Evolutionary conservation across 2,329 filamentous ascomycete species (phyloP), one percentile per base, ranked within the genome.

Genomic region (Claviceps sorghi): DNA sequence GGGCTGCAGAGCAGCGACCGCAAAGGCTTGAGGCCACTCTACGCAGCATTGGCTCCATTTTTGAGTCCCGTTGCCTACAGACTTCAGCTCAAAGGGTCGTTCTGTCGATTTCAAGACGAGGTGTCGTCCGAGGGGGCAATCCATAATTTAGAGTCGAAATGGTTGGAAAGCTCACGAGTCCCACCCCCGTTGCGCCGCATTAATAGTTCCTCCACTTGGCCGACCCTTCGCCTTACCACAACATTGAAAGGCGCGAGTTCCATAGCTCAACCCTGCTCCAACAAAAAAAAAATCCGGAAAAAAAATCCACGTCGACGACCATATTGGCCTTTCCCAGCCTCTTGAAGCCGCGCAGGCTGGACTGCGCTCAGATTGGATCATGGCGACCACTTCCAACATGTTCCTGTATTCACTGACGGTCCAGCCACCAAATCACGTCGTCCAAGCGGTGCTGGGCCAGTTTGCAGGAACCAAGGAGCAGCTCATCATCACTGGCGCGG

Each of bases 341-440:
- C 58, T 55, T 58, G 64, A 58, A 66, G 70, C 71, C 70, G 71
- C 70, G 72, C 73, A 72, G 73, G 72, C 70, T 71, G 60, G 64
- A 65, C 72, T 73, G 72, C 72, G 72, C 69, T 65, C 64, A 68
- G 63, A 64, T 64, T 69, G 63, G 65, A 77, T 65, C 66, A 97
- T 97, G 93, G 91, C 93, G 74, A 95, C 90, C 67, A 96, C 91
- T 56, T 96, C 90, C 59, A 91, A 91, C 68, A 95, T 96, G 88
- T 96, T 96, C 69, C 83, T 98, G 73, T 98, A 98, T 74, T 93
- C 88, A 64, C 78, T 98, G 73, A 97, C 93, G 60, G 84, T 99
- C 64, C 89, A 96, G 71, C 85, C 88, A 61, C 88, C 93, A 36
- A 90, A 89, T 59, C 86, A 88, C 55, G 82, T 95, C 63, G 89